Conservation (phyloP, 129 eudicot genomes). For the Escallonia rubra region DNA sequence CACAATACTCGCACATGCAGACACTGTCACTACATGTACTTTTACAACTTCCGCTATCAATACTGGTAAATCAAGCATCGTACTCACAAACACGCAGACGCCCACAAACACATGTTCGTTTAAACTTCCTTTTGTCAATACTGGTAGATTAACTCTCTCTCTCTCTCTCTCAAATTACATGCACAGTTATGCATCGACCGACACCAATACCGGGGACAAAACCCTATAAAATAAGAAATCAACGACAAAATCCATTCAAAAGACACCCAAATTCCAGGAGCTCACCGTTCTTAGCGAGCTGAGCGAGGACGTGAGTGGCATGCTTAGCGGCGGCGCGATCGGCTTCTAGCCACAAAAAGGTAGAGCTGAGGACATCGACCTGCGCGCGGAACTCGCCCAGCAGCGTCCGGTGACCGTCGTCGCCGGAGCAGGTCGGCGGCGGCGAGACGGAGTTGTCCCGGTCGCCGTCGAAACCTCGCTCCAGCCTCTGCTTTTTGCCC, state of each 20-base stretch:
- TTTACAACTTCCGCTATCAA: too few relatives aligned
- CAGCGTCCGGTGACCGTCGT: slow-evolving; percentile 25
- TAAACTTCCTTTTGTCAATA: too few relatives aligned
- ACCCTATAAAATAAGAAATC: neutral
- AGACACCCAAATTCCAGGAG: neutral
- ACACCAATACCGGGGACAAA: neutral
- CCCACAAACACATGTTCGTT: too few relatives aligned
- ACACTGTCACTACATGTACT: too few relatives aligned
- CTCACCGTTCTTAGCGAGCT: slow-evolving; percentile 57
- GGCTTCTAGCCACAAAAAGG: slow-evolving; percentile 29
- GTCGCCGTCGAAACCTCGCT: slow-evolving; percentile 29
- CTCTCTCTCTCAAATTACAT: neutral
- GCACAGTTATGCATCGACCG: neutral
- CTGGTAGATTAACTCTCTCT: too few relatives aligned
- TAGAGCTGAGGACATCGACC: slow-evolving; percentile 32
- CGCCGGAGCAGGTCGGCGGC: slow-evolving; percentile 25
- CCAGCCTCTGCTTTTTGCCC: slow-evolving; percentile 60
- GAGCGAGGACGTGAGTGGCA: slow-evolving; percentile 43
- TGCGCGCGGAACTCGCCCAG: slow-evolving; percentile 33
- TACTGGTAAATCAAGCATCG: too few relatives aligned
- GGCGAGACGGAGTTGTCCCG: slow-evolving; percentile 13
- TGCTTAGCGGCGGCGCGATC: slow-evolving; percentile 46
- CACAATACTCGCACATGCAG: neutral
- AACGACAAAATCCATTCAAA: neutral
- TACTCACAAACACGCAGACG: too few relatives aligned